These are phyloP conservation scores for Dothistroma pini DNA, from an alignment of 2,329 filamentous ascomycete species.

Conservation along the genomic window DNA sequence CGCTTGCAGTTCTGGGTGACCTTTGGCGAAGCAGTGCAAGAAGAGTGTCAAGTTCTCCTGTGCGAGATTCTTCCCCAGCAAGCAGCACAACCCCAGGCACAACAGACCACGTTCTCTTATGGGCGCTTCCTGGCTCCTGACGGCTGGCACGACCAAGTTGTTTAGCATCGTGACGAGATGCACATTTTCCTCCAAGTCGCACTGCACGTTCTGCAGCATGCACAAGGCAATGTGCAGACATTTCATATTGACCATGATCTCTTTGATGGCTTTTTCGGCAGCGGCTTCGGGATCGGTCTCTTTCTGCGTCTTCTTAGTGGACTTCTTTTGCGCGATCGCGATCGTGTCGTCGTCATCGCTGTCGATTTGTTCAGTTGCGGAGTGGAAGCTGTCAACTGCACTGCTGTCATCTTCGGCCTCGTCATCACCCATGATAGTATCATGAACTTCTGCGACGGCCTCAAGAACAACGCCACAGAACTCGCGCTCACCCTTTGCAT, in stretches of 20 bases:
- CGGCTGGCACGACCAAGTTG: constrained; percentile 91
- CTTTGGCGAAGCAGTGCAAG: constrained; percentile 93
- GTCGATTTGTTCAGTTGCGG: constrained; percentile 80
- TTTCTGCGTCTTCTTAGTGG: constrained; percentile 35
- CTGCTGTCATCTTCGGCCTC: constrained; percentile 48
- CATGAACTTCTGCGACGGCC: constrained; percentile 93
- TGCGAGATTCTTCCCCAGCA: constrained; percentile 86
- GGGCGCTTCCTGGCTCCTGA: constrained; percentile 86
- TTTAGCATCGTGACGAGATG: constrained; percentile 98
- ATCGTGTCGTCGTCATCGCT: constrained; percentile 51
- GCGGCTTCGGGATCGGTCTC: constrained; percentile 56
- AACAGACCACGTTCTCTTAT: constrained; percentile 87
- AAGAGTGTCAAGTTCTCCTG: constrained; percentile 90
- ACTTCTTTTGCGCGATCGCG: constrained; percentile 33
- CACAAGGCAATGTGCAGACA: constrained; percentile 96
- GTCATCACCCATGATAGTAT: constrained; percentile 74
- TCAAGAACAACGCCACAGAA: constrained; percentile 85
- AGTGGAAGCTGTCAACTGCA: constrained; percentile 80
- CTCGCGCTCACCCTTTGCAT: constrained; percentile 70
- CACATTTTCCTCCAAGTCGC: constrained; percentile 81
- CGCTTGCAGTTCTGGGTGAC: constrained; percentile 82
- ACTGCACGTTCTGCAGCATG: constrained; percentile 90
- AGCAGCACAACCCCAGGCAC: constrained; percentile 84
- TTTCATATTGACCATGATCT: constrained; percentile 98
- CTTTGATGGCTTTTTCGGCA: constrained; percentile 71